Percentiles rank a stretch among this genome's conserved stretches.
Conservation (phyloP, 2,329 filamentous ascomycete species). For the Monilinia aucupariae region DNA sequence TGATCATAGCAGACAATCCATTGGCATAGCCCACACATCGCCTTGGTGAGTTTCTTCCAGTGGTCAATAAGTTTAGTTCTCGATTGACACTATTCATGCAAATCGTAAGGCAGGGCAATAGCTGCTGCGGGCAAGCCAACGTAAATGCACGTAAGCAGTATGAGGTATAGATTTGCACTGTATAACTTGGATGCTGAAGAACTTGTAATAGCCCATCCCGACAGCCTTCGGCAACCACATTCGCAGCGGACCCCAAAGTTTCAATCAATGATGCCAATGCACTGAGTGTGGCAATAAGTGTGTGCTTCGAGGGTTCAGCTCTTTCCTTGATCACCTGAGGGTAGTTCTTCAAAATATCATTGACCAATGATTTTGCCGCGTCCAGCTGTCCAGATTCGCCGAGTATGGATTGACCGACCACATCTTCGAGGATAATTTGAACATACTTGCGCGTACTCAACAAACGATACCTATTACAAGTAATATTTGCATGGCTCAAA, state of each 20-base stretch:
- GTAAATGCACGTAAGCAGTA: conserved; percentile 83
- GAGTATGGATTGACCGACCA: conserved; percentile 74
- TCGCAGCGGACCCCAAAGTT: conserved; percentile 76
- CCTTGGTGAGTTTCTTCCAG: conserved; percentile 70
- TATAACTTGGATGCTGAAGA: conserved; percentile 90
- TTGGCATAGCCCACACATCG: conserved; percentile 88
- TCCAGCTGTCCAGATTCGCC: conserved; percentile 84
- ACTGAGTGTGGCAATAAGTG: conserved; percentile 71
- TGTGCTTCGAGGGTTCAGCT: conserved; percentile 82
- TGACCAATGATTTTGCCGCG: conserved; percentile 75
- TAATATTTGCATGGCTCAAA: conserved; percentile 68
- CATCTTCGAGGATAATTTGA: conserved; percentile 74
- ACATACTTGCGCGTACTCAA: conserved; percentile 81
- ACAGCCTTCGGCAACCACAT: conserved; percentile 72
- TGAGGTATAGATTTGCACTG: conserved; percentile 85
- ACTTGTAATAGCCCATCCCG: conserved; percentile 85
- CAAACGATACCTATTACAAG: conserved; percentile 80
- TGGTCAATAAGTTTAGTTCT: conserved; percentile 72
- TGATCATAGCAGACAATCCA: conserved; percentile 83
- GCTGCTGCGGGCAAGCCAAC: conserved; percentile 83
- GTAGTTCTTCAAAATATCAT: conserved; percentile 88
- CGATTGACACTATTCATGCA: conserved; percentile 93
- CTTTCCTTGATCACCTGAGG: conserved; percentile 83
- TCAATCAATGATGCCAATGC: conserved; percentile 73
- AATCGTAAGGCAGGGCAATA: conserved; percentile 84